Conservation (phyloP, 768 basidiomycete species). For the Mycena kentingensis region DNA sequence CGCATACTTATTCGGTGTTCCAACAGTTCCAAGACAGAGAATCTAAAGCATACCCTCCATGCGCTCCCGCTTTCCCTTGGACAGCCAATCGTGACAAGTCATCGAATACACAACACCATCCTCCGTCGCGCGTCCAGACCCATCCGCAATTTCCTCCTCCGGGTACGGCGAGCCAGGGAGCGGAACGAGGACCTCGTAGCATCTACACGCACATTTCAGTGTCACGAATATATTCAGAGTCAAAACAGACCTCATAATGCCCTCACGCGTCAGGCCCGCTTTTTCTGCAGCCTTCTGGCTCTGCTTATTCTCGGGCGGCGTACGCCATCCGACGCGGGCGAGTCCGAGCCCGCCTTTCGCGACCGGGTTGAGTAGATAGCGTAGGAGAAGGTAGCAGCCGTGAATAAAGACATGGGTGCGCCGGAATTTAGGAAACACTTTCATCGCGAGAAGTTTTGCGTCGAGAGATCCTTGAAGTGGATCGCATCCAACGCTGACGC, state of each 20-base stretch:
- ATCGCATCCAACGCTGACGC: slow-evolving; percentile 23
- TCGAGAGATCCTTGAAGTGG: slow-evolving; percentile 25
- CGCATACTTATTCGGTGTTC: too few relatives aligned
- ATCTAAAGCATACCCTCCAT: slow-evolving; percentile 12
- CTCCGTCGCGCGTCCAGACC: slow-evolving; percentile 22
- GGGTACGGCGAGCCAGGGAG: slow-evolving; percentile 17
- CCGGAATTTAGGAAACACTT: slow-evolving; percentile 25
- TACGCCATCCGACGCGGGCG: slow-evolving; percentile 25
- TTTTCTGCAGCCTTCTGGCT: slow-evolving; percentile 26
- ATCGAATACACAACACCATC: slow-evolving; percentile 27
- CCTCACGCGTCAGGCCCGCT: slow-evolving; percentile 19
- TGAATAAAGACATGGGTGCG: slow-evolving; percentile 23
- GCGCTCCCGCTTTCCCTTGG: slow-evolving; percentile 15
- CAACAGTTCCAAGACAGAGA: too few relatives aligned
- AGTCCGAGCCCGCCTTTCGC: slow-evolving; percentile 19
- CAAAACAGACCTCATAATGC: slow-evolving; percentile 21
- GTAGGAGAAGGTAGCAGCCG: slow-evolving; percentile 20
- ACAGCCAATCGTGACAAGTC: slow-evolving; percentile 24
- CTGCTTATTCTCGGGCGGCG: slow-evolving; percentile 20
- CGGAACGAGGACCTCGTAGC: slow-evolving; percentile 23
- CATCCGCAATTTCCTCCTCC: slow-evolving; percentile 16
- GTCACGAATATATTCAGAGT: neutral
- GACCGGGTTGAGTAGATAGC: slow-evolving; percentile 21
- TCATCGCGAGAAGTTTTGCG: slow-evolving; percentile 23
- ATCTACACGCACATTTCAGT: slow-evolving; percentile 8